Conservation (phyloP, 257 asterid genomes). For the Leptodermis oblonga region DNA sequence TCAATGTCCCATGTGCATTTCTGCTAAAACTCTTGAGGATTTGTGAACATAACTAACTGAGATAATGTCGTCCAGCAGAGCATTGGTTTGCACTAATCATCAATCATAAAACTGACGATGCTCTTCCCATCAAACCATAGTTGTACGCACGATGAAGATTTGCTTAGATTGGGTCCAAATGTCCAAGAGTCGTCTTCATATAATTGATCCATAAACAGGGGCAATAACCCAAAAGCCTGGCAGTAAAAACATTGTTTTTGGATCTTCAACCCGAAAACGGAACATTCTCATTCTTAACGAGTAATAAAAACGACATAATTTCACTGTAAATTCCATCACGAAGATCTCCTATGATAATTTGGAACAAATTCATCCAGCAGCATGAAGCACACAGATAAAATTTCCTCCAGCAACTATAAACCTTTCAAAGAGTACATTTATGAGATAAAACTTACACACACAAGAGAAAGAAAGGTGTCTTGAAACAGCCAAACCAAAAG, state of each 20-base stretch:
- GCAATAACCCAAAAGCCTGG: background rate
- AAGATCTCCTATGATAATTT: too few relatives aligned
- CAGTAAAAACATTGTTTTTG: background rate
- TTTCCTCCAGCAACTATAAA: background rate
- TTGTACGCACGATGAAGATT: too few relatives aligned
- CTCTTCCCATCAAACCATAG: background rate
- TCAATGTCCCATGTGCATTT: slow-evolving; percentile 17
- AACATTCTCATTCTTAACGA: too few relatives aligned
- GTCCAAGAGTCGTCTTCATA: too few relatives aligned
- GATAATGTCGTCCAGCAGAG: background rate
- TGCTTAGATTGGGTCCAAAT: background rate
- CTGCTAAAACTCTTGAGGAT: slow-evolving; percentile 1
- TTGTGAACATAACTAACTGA: background rate
- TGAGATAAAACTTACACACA: background rate
- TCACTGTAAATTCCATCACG: too few relatives aligned
- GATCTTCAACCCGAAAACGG: background rate
- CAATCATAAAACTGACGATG: slow-evolving; percentile 1
- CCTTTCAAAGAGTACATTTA: background rate
- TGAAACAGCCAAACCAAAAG: background rate
- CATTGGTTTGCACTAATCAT: background rate
- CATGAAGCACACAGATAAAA: background rate
- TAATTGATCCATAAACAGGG: too few relatives aligned
- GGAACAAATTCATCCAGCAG: too few relatives aligned
- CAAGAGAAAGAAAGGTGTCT: background rate
- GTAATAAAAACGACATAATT: too few relatives aligned